Evolutionary conservation across 2,329 filamentous ascomycete species (phyloP), one percentile per base, ranked within the genome.

Genomic region (Tolypocladium tropicale): DNA sequence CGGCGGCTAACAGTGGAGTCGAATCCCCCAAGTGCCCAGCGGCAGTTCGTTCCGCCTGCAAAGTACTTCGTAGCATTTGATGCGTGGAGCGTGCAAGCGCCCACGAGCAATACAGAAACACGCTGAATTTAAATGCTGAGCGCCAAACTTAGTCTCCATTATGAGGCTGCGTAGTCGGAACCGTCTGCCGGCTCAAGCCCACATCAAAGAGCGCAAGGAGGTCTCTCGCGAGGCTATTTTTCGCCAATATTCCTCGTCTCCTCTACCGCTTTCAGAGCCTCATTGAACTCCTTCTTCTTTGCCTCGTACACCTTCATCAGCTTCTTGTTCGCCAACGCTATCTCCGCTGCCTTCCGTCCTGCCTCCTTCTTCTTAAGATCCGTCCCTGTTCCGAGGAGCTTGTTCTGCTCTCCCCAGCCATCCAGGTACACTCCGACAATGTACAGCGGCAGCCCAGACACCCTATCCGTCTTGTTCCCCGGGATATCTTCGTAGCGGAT

Each of bases 351-450:
- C 61, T 80, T 84, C 16, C 80, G 74, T 0, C 84, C 85, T 1
- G 88, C 89, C 56, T 89, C 85, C 56, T 80, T 82, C 71, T 90
- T 90, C 55, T 79, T 82, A 59, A 82, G 71, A 1, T 80, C 88
- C 34, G 78, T 80, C 0, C 86, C 88, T 49, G 75, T 76, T 0
- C 84, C 88, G 6, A 92, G 70, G 56, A 80, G 72, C 65, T 82
- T 79, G 52, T 80, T 74, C 34, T 76, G 78, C 68, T 86, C 83
- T 5, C 87, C 88, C 77, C 84, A 88, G 0, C 86, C 88, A 23
- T 82, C 80, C 32, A 90, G 72, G 62, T 82, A 88, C 0, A 83
- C 78, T 1, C 79, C 85, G 1, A 90, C 77, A 3, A 78, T 80
- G 65, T 81, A 89, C 30, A 84, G 70, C 21, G 80, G 77, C 32